Evolutionary conservation across 805 yeast species (phyloP), one percentile per base, ranked within the genome.

Genomic region (Soucietia sequanensis): DNA sequence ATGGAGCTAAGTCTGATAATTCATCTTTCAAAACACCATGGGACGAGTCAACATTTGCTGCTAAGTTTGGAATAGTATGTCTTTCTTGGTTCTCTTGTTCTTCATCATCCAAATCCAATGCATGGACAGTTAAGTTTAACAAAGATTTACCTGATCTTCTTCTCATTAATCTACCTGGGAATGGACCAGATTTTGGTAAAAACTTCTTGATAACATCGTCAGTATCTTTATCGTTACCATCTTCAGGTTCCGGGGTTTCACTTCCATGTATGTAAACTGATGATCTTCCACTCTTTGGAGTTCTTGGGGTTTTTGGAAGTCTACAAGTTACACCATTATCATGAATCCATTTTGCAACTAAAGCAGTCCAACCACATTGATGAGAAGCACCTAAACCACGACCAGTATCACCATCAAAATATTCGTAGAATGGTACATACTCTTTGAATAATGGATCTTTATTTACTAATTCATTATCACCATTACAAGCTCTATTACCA

Each of bases 291-390:
- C 46, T 49, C 42, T 48, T 51, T 27, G 56, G 67, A 22, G 68
- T 54, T 41, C 58, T 50, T 18, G 70, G 71, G 11, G 71, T 58
- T 47, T 60, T 54, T n/a, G 80, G 77, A 15, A 72, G 53, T 42
- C 80, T 62, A 54, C 81, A 78, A 0, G 87, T 74, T 30, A 79
- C 73, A 40, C 96, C 96, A 28, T 85, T 84, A 62, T 90, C 91
- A 55, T 85, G 93, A 52, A 90, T 86, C 77, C 89, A 78, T 62
- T 91, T 84, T 27, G 95, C 95, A 34, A 88, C 93, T 30, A 90
- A 71, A 0, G 95, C 90, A 1, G 96, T 89, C 97, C 97, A 89
- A 9, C 97, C 97, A 70, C 89, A 83, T 65, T 89, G 97, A 66
- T 90, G 96, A 34, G 89, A 80, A 2, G 96, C 88, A 22, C 97